Evolutionary conservation across 1,284 basidiomycete species (phyloP).

Genomic region (Rhodofomes roseus): DNA sequence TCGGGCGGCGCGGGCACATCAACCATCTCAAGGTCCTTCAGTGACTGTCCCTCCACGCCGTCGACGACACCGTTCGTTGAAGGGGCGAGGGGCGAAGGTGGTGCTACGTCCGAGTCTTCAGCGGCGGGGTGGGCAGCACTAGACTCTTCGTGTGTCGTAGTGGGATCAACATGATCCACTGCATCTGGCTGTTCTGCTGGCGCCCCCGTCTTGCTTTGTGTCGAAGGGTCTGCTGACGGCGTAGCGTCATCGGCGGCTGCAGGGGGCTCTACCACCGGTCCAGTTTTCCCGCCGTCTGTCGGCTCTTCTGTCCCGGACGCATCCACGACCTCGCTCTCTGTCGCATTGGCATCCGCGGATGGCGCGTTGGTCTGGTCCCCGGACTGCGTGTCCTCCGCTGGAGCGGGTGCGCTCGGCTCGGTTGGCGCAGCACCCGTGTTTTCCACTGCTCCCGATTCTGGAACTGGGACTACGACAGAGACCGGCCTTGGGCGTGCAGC

Average conservation of each 20-base stretch:
- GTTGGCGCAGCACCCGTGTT: background rate
- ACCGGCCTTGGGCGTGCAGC: constrained; percentile 34
- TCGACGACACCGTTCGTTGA: constrained; percentile 9
- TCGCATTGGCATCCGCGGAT: background rate
- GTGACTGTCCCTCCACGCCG: constrained; percentile 4
- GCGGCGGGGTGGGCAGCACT: background rate
- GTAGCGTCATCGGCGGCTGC: background rate
- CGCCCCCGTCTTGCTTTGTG: background rate
- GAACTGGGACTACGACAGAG: constrained; percentile 21
- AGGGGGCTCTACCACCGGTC: background rate
- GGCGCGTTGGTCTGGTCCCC: background rate
- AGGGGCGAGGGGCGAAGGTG: background rate
- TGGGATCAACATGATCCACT: background rate
- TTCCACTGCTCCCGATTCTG: background rate
- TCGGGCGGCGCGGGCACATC: constrained; percentile 1
- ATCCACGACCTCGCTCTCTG: background rate
- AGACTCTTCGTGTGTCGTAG: background rate
- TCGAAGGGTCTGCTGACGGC: background rate
- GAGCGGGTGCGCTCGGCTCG: background rate
- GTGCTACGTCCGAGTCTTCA: background rate
- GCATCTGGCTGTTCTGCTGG: background rate
- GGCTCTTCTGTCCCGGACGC: background rate
- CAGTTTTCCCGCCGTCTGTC: background rate
- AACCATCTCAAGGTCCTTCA: constrained; percentile 3
- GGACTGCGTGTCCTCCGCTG: background rate